Base-by-base conservation (phyloP, 106 monocot genomes). In the Acorus calamus region DNA sequence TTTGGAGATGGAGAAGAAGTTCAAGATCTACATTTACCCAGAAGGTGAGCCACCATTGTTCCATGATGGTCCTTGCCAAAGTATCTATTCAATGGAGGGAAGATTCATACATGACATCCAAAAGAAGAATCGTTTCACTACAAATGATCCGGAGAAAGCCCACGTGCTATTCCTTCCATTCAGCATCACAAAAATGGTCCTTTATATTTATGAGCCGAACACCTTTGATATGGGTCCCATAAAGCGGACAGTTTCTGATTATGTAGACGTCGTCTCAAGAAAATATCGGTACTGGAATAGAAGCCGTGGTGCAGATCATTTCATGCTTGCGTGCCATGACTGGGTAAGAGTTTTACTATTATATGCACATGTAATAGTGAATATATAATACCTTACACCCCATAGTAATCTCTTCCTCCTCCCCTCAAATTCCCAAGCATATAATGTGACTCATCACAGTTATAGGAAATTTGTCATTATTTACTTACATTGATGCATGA, bases 41-140 rank as follows among this genome's bases (percentile, higher is more conserved):
- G 83, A 87, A 69, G 87, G 87, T 0, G 87, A 87, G 59, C 80
- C 82, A 6, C 87, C 87, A 10, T 46, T 87, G 42, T 87, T 83
- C 57, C 87, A 87, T 55, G 77, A 77, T 28, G 87, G 87, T 4
- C 87, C 87, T 4, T 77, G 77, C 68, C 69, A 46, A 11, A 71
- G 69, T 63, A 77, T 87, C 60, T 87, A 87, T 42, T 77, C 87
- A 4, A 77, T 51, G 53, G 87, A 87, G 54, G 87, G 87, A 5
- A 64, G 77, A 28, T 87, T 87, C 56, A 87, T 87, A 0, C 49
- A 74, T 58, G 65, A 67, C 54, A 80, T 87, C 77, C 80, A 83
- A 60, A 68, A 68, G 65, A 77, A 72, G 4, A 72, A 46, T 11
- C 53, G 51, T 14, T 54, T 83, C 0, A 28, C 68, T 47, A 80